Evolutionary conservation across 495 filamentous ascomycete genomes (phyloP).

Genomic region (Recurvomyces mirabilis): DNA sequence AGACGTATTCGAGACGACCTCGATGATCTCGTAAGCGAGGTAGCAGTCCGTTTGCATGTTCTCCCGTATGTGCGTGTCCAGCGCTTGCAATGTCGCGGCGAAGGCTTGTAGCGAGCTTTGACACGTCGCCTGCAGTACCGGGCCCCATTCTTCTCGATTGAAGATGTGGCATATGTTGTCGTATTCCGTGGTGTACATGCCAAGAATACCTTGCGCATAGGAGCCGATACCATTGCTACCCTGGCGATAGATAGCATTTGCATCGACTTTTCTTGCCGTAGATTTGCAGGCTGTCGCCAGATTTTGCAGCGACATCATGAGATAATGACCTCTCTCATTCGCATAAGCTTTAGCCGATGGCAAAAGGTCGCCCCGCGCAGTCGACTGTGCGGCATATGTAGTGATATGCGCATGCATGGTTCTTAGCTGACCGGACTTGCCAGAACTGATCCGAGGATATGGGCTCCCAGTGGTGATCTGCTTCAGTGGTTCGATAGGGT

Average conservation of each 20-base stretch:
- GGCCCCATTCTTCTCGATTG: constrained; percentile 68
- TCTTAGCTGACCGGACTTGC: constrained; percentile 45
- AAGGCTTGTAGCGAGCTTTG: constrained; percentile 66
- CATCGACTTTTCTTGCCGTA: constrained; percentile 67
- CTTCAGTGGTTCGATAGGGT: constrained; percentile 75
- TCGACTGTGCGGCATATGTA: constrained; percentile 40
- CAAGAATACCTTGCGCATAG: constrained; percentile 79
- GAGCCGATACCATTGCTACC: constrained; percentile 89
- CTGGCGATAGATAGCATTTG: constrained; percentile 72
- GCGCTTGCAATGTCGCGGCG: constrained; percentile 71
- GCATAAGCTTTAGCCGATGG: constrained; percentile 68
- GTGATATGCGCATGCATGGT: constrained; percentile 48
- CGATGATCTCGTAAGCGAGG: constrained; percentile 90
- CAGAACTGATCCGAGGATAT: constrained; percentile 51
- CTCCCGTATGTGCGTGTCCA: constrained; percentile 77
- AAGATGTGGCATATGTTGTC: constrained; percentile 79
- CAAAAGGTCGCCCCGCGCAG: constrained; percentile 37
- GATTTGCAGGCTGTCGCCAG: constrained; percentile 78
- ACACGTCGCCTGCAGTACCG: constrained; percentile 65
- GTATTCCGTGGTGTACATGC: constrained; percentile 75
- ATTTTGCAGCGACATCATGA: constrained; percentile 67
- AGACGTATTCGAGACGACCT: constrained; percentile 73
- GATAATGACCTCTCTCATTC: constrained; percentile 74
- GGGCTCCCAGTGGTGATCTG: constrained; percentile 73
- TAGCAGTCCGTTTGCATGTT: constrained; percentile 91